A percentile compares a stretch with the other conserved stretches of the same genome.
These are phyloP conservation scores for Tolypocladium paradoxum DNA, from an alignment of 2,329 filamentous ascomycete genomes.

Conservation along the genomic window DNA sequence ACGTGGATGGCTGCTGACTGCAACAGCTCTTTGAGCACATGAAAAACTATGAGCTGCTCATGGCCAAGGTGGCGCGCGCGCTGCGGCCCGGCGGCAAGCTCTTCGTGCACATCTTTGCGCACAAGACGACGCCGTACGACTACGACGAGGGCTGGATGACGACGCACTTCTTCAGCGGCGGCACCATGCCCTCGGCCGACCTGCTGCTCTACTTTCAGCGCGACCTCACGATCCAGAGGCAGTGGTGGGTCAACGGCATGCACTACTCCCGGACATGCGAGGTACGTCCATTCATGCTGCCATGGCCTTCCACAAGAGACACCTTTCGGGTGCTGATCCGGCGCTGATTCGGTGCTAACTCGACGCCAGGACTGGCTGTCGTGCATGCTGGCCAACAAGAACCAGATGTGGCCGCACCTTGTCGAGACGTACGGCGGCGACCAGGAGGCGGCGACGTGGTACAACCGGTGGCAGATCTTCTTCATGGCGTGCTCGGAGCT, in stretches of 20 bases:
- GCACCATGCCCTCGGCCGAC: conserved; percentile 60
- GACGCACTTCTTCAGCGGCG: conserved; percentile 61
- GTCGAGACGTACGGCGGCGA: conserved; percentile 54
- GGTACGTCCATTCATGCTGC: conserved; percentile 22
- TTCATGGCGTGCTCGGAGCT: conserved; percentile 62
- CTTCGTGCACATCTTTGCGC: conserved; percentile 59
- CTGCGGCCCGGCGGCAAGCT: conserved; percentile 54
- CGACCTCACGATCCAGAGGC: conserved; percentile 45
- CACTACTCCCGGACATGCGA: conserved; percentile 63
- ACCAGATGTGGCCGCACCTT: conserved; percentile 52
- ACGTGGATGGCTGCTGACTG: not conserved
- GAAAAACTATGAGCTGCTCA: conserved; percentile 62
- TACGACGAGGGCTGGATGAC: conserved; percentile 68
- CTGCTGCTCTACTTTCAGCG: conserved; percentile 56
- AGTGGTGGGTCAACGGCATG: conserved; percentile 62
- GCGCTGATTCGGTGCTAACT: too few relatives aligned
- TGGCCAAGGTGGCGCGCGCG: conserved; percentile 49
- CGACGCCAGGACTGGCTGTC: conserved; percentile 44
- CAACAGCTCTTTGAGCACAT: conserved; percentile 60
- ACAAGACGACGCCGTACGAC: conserved; percentile 56
- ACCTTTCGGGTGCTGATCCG: not conserved
- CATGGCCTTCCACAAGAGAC: not conserved
- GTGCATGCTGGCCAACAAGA: conserved; percentile 48
- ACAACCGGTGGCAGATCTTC: conserved; percentile 61
- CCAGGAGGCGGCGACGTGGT: conserved; percentile 47